Conservation (phyloP, 176 grass and related monocot genomes). For the Oryza coarctata region DNA sequence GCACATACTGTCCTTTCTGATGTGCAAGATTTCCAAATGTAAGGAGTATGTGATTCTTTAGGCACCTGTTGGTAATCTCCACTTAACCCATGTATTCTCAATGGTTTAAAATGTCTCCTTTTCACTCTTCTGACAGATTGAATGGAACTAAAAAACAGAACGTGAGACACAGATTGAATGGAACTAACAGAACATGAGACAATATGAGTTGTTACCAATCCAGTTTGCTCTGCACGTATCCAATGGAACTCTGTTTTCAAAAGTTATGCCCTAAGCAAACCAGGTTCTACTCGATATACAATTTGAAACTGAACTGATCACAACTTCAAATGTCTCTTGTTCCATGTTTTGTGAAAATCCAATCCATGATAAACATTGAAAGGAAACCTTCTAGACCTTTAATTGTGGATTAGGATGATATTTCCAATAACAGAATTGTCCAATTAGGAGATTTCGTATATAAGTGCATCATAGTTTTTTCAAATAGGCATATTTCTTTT, state of each 20-base stretch:
- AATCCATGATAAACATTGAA: background rate
- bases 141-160: background rate
- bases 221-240: background rate
- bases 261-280: background rate
- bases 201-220: background rate
- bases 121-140: background rate
- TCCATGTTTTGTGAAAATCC: background rate
- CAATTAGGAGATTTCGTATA: background rate
- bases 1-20: background rate
- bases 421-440: background rate
- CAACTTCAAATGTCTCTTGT: background rate
- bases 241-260: background rate
- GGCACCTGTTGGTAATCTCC: background rate
- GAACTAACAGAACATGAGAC: background rate
- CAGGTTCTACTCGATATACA: background rate
- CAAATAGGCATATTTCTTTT: background rate
- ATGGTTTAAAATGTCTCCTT: background rate
- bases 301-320: background rate
- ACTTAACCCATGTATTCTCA: background rate
- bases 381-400: background rate
- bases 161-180: background rate
- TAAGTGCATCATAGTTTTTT: background rate
- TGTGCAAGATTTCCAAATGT: background rate
- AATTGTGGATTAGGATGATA: background rate
- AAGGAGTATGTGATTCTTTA: background rate